Conservation (phyloP, 139 green algal species). For the Pseudopediastrum boryanum region DNA sequence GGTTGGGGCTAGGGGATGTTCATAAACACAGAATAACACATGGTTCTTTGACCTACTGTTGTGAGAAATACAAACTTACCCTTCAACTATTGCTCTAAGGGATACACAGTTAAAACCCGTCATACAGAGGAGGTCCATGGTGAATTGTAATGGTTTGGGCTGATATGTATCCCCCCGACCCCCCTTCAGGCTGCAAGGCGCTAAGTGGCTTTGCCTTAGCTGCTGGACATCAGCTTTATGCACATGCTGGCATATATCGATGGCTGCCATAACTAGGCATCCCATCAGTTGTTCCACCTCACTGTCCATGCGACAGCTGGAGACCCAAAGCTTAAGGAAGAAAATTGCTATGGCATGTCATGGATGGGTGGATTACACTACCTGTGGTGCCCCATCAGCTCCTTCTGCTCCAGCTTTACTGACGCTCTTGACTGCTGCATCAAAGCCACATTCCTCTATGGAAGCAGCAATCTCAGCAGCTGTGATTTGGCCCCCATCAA, state of each 20-base stretch:
- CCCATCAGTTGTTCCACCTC: background rate
- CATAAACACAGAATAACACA: no score
- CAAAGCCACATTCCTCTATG: slow-evolving; percentile 67
- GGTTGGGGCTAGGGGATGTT: no score
- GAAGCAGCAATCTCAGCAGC: slow-evolving; percentile 64
- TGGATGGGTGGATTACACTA: background rate
- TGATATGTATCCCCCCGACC: no score
- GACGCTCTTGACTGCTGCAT: slow-evolving; percentile 72
- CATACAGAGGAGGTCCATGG: no score
- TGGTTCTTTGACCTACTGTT: no score
- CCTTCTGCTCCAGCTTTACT: background rate
- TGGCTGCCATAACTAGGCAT: background rate
- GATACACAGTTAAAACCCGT: no score
- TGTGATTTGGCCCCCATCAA: background rate
- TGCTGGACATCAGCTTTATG: no score
- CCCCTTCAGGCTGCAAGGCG: no score
- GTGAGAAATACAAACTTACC: no score
- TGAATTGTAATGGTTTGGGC: no score
- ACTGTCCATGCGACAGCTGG: background rate
- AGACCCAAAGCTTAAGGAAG: background rate
- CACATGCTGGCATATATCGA: background rate
- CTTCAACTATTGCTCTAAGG: no score
- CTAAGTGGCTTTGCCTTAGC: no score
- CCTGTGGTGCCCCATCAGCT: background rate
- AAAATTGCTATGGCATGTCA: background rate